Evolutionary conservation across 768 basidiomycete species (phyloP), one percentile per base, ranked within the genome.

Genomic region (Amylocystis lapponica): DNA sequence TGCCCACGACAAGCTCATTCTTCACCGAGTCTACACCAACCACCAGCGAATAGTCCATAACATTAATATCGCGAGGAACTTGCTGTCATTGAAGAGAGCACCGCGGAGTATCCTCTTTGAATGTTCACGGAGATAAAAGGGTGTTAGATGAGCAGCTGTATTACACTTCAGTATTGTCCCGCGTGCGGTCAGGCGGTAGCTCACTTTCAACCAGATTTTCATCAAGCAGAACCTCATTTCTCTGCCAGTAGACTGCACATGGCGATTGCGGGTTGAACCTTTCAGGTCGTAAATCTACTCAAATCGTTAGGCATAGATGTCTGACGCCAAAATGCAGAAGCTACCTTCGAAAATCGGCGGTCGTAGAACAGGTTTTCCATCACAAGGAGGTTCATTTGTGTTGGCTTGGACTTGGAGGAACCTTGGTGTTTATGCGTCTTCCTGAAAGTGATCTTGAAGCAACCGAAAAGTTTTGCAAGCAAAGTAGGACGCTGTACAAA

Each of bases 281-380:
- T 99, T 99, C 32, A 99, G 70, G 59, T 99, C 96, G 60, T 95
- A 99, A 34, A 97, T 93, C 90, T 94, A 34, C 26, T 45, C 22
- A 45, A 21, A n/a, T n/a, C 29, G n/a, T 30, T 17, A 20, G 21
- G 25, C 44, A 21, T 31, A 11, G 9, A 37, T 20, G 19, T 9
- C 34, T 25, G 6, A 40, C 2, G 36, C 17, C 16, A n/a, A 37
- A 3, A 5, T 27, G 1, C 35, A 17, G 6, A 43, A 41, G 48
- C n/a, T 23, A 89, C 91, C 74, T 86, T 90, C 3, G 85, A 81
- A 56, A 97, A 95, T 10, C 85, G 79, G 43, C 89, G 77, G 50
- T 94, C 89, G 61, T 96, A 94, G 59, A 97, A 96, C 9, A 95
- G 69, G 55, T 94, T 99, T 66, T 99, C 96, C 95, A 97, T 98